Conservation (phyloP, 805 yeast species). For the Yamadazyma akitaensis region DNA sequence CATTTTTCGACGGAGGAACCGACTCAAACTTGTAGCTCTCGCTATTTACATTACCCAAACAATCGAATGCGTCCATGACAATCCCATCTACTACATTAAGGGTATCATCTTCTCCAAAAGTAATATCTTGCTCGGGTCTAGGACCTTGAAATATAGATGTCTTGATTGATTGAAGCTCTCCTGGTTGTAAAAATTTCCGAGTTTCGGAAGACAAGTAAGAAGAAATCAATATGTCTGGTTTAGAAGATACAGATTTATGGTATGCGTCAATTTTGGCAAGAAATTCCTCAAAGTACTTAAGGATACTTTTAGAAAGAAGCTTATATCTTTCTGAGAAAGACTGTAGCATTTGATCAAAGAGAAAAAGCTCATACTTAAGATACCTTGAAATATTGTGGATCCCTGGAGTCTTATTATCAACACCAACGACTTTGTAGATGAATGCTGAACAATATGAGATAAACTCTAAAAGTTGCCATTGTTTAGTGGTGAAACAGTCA, state of each 20-base stretch:
- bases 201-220: conserved; percentile 12
- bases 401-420: conserved; percentile 1
- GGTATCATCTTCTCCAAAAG: conserved; percentile 11
- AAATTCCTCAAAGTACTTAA: conserved; percentile 8
- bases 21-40: conserved; percentile 27
- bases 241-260: conserved; percentile 7
- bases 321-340: conserved; percentile 9
- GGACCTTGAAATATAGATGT: background rate
- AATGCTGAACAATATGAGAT: conserved; percentile 8
- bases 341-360: conserved; percentile 12
- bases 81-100: conserved; percentile 11
- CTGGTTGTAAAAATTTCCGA: conserved; percentile 10
- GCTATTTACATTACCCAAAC: conserved; percentile 23
- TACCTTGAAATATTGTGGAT: conserved; percentile 8
- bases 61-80: conserved; percentile 24
- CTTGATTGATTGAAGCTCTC: conserved; percentile 9
- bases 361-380: conserved; percentile 11
- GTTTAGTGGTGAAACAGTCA: conserved; percentile 5
- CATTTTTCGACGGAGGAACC: conserved; percentile 8
- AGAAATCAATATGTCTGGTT: conserved; percentile 7
- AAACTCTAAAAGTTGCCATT: conserved; percentile 14
- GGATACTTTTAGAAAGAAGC: conserved; percentile 7
- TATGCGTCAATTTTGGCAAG: conserved; percentile 5
- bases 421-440: conserved; percentile 7
- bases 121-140: background rate